These are phyloP conservation scores for Zygoascus hellenicus DNA, from an alignment of 1,139 yeast genomes.

Conservation along the genomic window DNA sequence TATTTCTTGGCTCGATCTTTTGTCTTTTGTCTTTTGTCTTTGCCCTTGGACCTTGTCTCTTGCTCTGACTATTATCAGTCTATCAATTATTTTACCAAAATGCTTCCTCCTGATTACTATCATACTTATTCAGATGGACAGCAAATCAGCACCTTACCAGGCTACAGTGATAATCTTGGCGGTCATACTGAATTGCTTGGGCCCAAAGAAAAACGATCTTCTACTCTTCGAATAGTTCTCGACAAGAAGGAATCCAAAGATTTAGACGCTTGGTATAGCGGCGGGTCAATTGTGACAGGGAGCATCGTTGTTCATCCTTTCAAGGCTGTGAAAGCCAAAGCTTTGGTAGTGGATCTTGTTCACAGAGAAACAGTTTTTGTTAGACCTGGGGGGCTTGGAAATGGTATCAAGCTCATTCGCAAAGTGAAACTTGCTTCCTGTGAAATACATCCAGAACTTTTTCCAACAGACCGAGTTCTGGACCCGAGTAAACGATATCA, in stretches of 20 bases:
- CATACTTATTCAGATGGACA: neutral
- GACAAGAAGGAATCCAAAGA: conserved; percentile 3
- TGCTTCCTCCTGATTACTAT: conserved; percentile 6
- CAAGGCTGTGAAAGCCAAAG: neutral
- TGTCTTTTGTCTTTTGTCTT: no score
- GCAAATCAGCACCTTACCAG: neutral
- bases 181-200: conserved; percentile 1
- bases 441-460: neutral
- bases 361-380: neutral
- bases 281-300: conserved; percentile 6
- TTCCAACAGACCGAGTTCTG: neutral
- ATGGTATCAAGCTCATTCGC: neutral
- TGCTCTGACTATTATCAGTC: no score
- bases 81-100: neutral
- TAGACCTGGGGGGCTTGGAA: neutral
- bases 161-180: neutral
- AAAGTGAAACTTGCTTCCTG: neutral
- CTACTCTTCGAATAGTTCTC: neutral
- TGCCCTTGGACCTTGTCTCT: no score
- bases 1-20: no score
- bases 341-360: neutral
- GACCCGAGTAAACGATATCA: conserved; percentile 8
- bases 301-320: conserved; percentile 1
- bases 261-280: conserved; percentile 3
- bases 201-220: neutral